phyloP scores from a whole-genome alignment of 192 early-diverging fungal species.

The Coemansia nantahalensis region DNA sequence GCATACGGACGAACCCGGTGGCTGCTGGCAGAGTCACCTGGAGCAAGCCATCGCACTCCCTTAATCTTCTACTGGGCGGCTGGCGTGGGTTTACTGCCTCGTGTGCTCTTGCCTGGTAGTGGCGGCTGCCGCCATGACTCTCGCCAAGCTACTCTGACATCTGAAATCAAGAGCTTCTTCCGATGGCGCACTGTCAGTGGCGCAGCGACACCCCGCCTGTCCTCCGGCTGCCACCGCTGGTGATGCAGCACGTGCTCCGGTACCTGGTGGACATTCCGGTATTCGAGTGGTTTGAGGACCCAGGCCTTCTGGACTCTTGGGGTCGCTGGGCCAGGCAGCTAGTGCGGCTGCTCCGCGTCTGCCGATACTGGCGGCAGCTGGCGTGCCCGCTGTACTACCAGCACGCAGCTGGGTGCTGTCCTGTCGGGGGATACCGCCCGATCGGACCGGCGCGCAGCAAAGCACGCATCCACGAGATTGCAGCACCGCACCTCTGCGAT shows the following conservation, averaged over 20 bases:
- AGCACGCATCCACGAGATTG: background rate
- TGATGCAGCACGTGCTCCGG: background rate
- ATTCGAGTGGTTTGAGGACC: constrained; percentile 4
- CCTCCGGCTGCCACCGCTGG: background rate
- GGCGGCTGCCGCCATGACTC: no score
- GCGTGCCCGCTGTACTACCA: constrained; percentile 3
- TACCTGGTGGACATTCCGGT: constrained; percentile 1
- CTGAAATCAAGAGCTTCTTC: no score
- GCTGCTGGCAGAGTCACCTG: no score
- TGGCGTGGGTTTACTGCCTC: no score
- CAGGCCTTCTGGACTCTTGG: background rate
- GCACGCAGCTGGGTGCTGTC: constrained; percentile 1
- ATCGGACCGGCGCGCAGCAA: constrained; percentile 1
- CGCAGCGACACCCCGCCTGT: no score
- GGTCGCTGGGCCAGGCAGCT: background rate
- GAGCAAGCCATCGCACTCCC: no score
- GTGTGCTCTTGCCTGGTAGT: no score
- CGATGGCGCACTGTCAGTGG: no score
- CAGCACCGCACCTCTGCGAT: no score
- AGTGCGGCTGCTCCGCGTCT: background rate
- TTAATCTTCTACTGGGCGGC: no score
- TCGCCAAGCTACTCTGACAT: no score
- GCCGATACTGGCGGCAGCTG: background rate
- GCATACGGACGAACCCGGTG: no score
- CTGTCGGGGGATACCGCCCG: background rate